Conservation (phyloP, 768 basidiomycete genomes). For the Saitozyma sp. region DNA sequence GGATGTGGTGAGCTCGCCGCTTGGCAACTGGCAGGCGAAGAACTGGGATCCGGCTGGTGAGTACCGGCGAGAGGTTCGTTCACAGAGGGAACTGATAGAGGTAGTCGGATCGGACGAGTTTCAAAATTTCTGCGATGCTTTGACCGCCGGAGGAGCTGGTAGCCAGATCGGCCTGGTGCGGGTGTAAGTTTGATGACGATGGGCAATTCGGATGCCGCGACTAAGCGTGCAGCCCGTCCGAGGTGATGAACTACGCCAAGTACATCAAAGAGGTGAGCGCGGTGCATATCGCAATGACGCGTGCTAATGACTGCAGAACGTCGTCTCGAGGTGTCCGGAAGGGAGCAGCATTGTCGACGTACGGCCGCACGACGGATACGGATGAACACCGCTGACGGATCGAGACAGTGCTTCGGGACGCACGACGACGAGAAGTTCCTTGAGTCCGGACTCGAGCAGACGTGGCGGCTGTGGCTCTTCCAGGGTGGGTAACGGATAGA, state of each 20-base stretch:
- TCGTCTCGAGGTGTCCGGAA: slow-evolving; percentile 37
- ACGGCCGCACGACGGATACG: background rate
- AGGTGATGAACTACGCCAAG: slow-evolving; percentile 39
- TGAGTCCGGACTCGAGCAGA: slow-evolving; percentile 64
- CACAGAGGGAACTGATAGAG: background rate
- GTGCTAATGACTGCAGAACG: slow-evolving; percentile 13
- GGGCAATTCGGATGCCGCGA: background rate
- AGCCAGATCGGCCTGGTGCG: slow-evolving; percentile 48
- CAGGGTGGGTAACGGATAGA: slow-evolving; percentile 57
- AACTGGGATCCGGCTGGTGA: slow-evolving; percentile 74
- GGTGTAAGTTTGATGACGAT: slow-evolving; percentile 40
- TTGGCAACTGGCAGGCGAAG: slow-evolving; percentile 70
- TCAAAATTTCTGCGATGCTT: slow-evolving; percentile 44
- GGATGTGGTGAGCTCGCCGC: slow-evolving; percentile 50
- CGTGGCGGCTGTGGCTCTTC: slow-evolving; percentile 86
- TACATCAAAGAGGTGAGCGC: slow-evolving; percentile 69
- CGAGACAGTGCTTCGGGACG: slow-evolving; percentile 77
- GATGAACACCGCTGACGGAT: background rate
- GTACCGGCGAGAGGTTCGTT: background rate
- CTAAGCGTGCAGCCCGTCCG: slow-evolving; percentile 21
- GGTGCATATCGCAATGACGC: background rate
- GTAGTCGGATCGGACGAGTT: slow-evolving; percentile 44
- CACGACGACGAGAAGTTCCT: slow-evolving; percentile 68
- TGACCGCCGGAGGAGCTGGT: slow-evolving; percentile 34
- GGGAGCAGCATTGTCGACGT: slow-evolving; percentile 32